Conservation (phyloP, 441 rosid species). For the Mallotus repandus region DNA sequence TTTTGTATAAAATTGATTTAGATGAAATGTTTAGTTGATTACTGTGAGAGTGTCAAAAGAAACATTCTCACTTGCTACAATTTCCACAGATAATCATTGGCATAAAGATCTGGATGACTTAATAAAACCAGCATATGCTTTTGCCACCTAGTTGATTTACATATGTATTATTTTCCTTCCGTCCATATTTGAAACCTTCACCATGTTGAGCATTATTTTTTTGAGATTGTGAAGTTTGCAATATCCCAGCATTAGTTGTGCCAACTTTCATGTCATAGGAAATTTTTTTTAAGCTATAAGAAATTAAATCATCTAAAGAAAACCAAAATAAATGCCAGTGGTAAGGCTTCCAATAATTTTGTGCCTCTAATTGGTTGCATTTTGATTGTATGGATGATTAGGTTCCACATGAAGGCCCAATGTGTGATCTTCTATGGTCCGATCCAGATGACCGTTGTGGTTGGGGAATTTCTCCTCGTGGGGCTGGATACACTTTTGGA, state of each 20-base stretch:
- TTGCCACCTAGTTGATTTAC: too few species aligned
- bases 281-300: neutral
- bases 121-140: neutral
- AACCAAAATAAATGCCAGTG: neutral
- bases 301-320: neutral
- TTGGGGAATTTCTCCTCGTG: slow-evolving; percentile 71
- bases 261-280: neutral
- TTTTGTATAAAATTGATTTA: neutral
- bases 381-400: slow-evolving; percentile 19
- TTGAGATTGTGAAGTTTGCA: slow-evolving; percentile 1
- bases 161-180: neutral
- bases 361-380: slow-evolving; percentile 6
- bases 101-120: neutral
- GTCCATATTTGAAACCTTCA: neutral
- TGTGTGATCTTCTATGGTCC: slow-evolving; percentile 81
- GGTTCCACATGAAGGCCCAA: slow-evolving; percentile 76
- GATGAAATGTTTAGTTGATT: neutral
- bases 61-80: too few species aligned
- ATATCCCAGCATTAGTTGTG: neutral
- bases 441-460: slow-evolving; percentile 75
- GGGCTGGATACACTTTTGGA: slow-evolving; percentile 67
- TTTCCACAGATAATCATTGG: neutral
- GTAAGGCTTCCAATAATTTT: neutral
- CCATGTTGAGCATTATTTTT: neutral
- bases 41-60: neutral